These are phyloP conservation scores for Alternaria longipes DNA, from an alignment of 2,329 filamentous ascomycete species.

Conservation along the genomic window DNA sequence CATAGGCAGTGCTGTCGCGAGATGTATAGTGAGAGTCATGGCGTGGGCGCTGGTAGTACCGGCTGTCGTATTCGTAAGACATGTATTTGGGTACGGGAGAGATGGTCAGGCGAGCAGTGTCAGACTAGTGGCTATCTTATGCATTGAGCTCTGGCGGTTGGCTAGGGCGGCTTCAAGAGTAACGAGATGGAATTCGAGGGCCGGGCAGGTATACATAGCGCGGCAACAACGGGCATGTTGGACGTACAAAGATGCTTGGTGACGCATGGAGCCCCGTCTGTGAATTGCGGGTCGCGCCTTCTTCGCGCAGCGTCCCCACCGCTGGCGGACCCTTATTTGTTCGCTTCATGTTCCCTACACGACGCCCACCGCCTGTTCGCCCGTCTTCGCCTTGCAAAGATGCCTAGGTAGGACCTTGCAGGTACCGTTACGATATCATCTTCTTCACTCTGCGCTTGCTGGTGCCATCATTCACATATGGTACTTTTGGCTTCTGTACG, in stretches of 20 bases:
- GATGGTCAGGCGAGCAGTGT: constrained; percentile 23
- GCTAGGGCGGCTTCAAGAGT: constrained; percentile 12
- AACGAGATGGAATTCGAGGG: constrained; percentile 9
- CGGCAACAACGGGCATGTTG: constrained; percentile 20
- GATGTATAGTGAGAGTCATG: constrained; percentile 40
- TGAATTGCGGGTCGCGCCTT: constrained; percentile 19
- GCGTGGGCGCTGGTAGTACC: constrained; percentile 30
- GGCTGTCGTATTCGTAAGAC: constrained; percentile 42
- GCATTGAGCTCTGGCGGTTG: constrained; percentile 8
- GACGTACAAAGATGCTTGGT: constrained; percentile 17
- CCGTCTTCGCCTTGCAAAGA: constrained; percentile 2
- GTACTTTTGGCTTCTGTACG: not conserved
- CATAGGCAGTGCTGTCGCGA: constrained; percentile 36
- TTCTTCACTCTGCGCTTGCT: not conserved
- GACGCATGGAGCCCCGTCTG: constrained; percentile 20
- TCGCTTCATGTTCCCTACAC: constrained; percentile 11
- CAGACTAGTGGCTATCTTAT: constrained; percentile 11
- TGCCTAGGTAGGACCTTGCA: not conserved
- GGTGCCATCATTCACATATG: not conserved
- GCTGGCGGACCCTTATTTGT: constrained; percentile 14
- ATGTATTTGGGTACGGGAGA: constrained; percentile 21
- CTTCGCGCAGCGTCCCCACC: constrained; percentile 12
- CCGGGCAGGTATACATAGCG: constrained; percentile 14
- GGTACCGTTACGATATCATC: not conserved
- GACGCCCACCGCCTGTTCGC: constrained; percentile 22